Evolutionary conservation across 768 basidiomycete genomes (phyloP), one percentile per base, ranked within the genome.

Genomic region (Suillus ampliporus): DNA sequence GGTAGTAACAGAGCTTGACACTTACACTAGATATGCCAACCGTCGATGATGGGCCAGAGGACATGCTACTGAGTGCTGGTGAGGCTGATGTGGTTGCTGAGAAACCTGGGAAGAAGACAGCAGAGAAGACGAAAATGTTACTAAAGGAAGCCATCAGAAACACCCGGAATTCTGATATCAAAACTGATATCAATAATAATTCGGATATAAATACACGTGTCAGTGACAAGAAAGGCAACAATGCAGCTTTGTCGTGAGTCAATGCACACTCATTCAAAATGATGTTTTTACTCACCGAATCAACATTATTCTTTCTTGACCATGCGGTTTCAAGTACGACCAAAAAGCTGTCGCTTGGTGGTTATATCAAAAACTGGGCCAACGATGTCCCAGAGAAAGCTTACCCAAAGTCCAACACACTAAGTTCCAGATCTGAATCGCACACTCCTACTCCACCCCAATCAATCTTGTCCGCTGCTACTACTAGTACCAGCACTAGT

Each of bases 271-370:
- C 15, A 15, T n/a, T n/a, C 43, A 31, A 31, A 31, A 31, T 9
- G 23, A 62, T 62, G 61, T 28, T 62, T 28, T 56, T 35, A 41
- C 54, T 62, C 54, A 62, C 54, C 23, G 31, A 62, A 46, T 35
- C 54, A 23, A 50, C 43, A 9, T n/a, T 62, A 23, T 62, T 57
- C n/a, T 62, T 57, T 34, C 28, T 62, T 35, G 13, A 57, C 19
- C 17, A 14, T 47, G 48, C 44, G 13, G 44, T 46, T 46, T 46
- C 44, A 46, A 58, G 41, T 19, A 58, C n/a, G 9, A 14, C 19
- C 26, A 44, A 44, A 41, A 62, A 57, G n/a, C 47, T 56, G 11
- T n/a, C 6, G 5, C 41, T 62, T 17, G 53, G 23, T 13, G 23
- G 61, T 23, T 35, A 8, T 34, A 40, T 61, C 51, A 17, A 61